Evolutionary conservation across 108 stramenopile genomes (phyloP), one percentile per base, ranked within the genome.

Genomic region (Nitzschia palea): DNA sequence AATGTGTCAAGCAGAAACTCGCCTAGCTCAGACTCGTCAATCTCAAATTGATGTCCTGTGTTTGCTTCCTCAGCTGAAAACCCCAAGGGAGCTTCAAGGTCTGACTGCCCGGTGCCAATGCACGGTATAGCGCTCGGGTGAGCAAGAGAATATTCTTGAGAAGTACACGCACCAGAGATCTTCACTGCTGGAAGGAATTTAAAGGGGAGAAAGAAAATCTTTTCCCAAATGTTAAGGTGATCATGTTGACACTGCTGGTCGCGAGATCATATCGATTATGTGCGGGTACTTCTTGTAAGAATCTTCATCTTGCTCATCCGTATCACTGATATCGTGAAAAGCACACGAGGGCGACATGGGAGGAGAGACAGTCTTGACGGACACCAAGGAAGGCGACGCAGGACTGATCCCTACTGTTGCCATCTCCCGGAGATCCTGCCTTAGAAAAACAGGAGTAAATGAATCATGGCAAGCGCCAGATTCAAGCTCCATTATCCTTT

Each of bases 121-220:
- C 45, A 62, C 31, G 42, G 6, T 44, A 48, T 29, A 42, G 50
- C 12, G 27, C 15, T 18, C 12, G 34, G 37, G 14, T 26, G 28
- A 25, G 44, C 20, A 3, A 20, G 23, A 22, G 20, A 17, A 34
- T 14, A 35, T 27, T 29, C 43, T 36, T 67, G 10, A 53, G 62
- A 42, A 56, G 47, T 67, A 67, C 36, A 55, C 50, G 34, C 80
- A 74, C 45, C 76, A 70, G 71, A 43, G 68, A 83, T 83, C 82
- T 83, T 83, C 82, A 70, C 82, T 78, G 82, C 82, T 83, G 82
- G 82, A 83, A 83, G 81, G 44, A n/a, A 58, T 28, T 52, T 56
- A 65, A 55, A 22, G 22, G 42, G 65, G 31, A 32, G 44, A 32
- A 50, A 54, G 42, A 51, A 27, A 28, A 28, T 20, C 23, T 31